A percentile compares a stretch with the other conserved stretches of the same genome.
phyloP scores from a whole-genome alignment of 2,329 filamentous ascomycete species.

The Cadophora gregata region DNA sequence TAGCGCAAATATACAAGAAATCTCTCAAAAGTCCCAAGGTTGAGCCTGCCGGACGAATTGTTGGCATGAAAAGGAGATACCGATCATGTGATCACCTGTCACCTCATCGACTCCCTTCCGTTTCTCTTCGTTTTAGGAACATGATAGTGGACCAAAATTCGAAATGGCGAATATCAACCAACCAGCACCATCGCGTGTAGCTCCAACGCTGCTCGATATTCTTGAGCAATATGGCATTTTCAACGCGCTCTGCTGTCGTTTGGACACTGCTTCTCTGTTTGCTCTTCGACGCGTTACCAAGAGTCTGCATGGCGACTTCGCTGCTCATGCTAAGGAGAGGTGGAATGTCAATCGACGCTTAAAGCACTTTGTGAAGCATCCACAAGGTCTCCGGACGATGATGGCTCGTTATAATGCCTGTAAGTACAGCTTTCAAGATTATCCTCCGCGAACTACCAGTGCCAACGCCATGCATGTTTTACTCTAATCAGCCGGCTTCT shows the following conservation, averaged over 20 bases:
- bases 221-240: slow-evolving; percentile 10
- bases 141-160: neutral
- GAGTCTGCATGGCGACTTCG: neutral
- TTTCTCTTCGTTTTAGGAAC: neutral
- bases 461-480: no score
- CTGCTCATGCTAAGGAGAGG: neutral
- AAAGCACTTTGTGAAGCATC: slow-evolving; percentile 21
- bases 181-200: neutral
- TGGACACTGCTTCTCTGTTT: slow-evolving; percentile 7
- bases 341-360: slow-evolving; percentile 24
- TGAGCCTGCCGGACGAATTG: neutral
- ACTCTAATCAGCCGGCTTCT: neutral
- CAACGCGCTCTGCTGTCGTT: neutral
- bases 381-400: slow-evolving; percentile 10
- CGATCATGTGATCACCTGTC: no score
- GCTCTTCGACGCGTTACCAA: neutral
- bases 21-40: neutral
- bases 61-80: no score
- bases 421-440: neutral
- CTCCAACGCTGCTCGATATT: neutral
- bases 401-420: slow-evolving; percentile 15
- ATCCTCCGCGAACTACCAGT: neutral
- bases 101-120: no score
- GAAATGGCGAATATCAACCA: neutral
- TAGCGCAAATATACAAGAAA: neutral